Percentiles rank a stretch among this genome's conserved stretches.
Evolutionary conservation across 1,139 yeast genomes (phyloP).

Genomic region (Candida sp.): DNA sequence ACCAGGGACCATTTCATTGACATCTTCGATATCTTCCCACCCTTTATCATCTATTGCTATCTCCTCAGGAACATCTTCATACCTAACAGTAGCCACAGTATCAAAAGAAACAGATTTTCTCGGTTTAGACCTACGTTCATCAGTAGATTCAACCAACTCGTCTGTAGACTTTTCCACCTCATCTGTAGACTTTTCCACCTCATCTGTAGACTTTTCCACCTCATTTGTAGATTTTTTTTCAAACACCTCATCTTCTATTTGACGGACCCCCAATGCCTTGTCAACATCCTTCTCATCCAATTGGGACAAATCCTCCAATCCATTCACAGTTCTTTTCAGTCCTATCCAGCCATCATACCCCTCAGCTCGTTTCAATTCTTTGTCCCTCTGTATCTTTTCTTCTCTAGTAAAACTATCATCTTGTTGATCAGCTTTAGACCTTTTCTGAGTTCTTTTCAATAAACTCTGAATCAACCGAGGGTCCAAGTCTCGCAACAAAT

Average conservation of each 20-base stretch:
- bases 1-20: constrained; percentile 26
- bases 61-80: constrained; percentile 29
- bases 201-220: too few species aligned
- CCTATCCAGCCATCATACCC: constrained; percentile 77
- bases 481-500: constrained; percentile 61
- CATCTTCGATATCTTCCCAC: constrained; percentile 38
- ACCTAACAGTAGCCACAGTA: constrained; percentile 38
- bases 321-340: constrained; percentile 44
- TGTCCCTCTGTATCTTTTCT: constrained; percentile 7
- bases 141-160: too few species aligned
- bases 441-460: constrained; percentile 36
- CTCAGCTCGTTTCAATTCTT: constrained; percentile 49
- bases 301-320: constrained; percentile 29
- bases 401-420: constrained; percentile 7
- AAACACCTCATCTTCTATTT: constrained; percentile 1
- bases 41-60: constrained; percentile 34
- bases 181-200: too few species aligned
- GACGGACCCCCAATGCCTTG: constrained; percentile 31
- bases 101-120: constrained; percentile 16
- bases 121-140: constrained; percentile 9
- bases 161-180: too few species aligned
- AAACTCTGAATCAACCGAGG: constrained; percentile 65
- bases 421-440: constrained; percentile 12
- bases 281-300: constrained; percentile 38
- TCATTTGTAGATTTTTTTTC: constrained; percentile 3